Base-by-base conservation (phyloP, 257 asterid species). In the Solanum sejunctum region DNA sequence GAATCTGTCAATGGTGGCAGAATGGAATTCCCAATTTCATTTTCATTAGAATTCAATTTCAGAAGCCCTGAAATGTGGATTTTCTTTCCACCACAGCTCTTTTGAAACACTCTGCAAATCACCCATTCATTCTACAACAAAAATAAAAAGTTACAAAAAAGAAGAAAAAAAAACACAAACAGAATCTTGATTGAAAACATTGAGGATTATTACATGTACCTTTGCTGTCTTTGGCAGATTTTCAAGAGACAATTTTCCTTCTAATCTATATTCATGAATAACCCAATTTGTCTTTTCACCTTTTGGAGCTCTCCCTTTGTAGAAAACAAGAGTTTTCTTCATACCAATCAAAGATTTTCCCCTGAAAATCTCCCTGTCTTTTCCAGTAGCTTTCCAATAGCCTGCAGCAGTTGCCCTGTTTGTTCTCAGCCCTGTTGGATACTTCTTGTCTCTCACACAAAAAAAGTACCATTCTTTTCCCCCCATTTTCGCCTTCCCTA, bases 311-410 rank as follows among this genome's bases (percentile, higher is more conserved):
- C 98, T 93, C 7, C 98, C 98, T 43, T 55, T 71, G 91, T 95
- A 95, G 80, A 95, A 95, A 84, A 95, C 98, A 32, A 95, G 85
- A 39, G 97, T 93, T 84, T 95, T 95, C 87, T 92, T 95, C 97
- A 90, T 92, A 7, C 98, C 98, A 1, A 95, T 92, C 0, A 93
- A 77, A 12, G 78, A 84, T 86, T 90, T 89, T 12, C 90, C 97
- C 4, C 89, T 60, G 86, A 84, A 91, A 52, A 93, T 93, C 43
- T 93, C 95, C 79, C 83, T 91, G 28, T 95, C 98, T 89, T 95
- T 95, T 10, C 98, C 98, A 3, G 97, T 95, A 3, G 97, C 98
- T 83, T 95, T 95, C 98, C 98, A 95, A 47, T 95, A 93, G 4
- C 97, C 98, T 3, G 91, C 85, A 6, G 93, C 87, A 0, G 98